Base-by-base conservation (phyloP, 148 eudicot species). In the Chenopodium quinoa region DNA sequence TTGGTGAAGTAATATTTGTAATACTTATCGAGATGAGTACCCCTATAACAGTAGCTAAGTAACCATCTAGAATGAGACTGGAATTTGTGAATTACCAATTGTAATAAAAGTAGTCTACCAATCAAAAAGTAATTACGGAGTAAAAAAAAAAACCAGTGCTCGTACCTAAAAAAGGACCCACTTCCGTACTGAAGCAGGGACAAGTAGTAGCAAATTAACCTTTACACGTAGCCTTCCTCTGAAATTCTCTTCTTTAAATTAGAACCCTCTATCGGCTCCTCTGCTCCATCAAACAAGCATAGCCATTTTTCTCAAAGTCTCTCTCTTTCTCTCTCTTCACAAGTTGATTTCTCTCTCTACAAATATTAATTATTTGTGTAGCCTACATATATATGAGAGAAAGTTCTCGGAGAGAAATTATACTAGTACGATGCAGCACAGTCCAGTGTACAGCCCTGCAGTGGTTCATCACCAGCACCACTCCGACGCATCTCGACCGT, bases 401-500 rank as follows among this genome's bases (percentile, higher is more conserved):
- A 74, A 82, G 86, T 73, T 17, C 58, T 17, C 47, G 32, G 7
- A 40, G 8, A 22, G 27, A 74, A 31, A 29, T 29, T 5, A 29
- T 48, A 3, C 22, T 54, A 54, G 4, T n/a, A 47, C n/a, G 78
- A 88, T 89, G 96, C 85, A 87, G 88, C 77, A 74, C 20, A 89
- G 89, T 70, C 90, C 91, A 69, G 68, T 84, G 23, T 86, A 81
- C 81, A 79, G 90, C 56, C 93, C 89, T 6, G 84, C 78, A 65
- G 22, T 17, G 16, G 56, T 52, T 10, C 12, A 10, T 52, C 56
- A 52, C 22, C 80, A 77, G 14, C 56, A 80, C 62, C 77, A 73
- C 71, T 25, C 73, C n/a, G 90, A 78, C 60, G 86, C 84, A 32
- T 89, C 94, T 22, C 86, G 98, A 60, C 98, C 97, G 62, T 91